A percentile compares a stretch with the other conserved stretches of the same genome.
Evolutionary conservation across 2,329 filamentous ascomycete genomes (phyloP).

Genomic region (Truncatella angustata): DNA sequence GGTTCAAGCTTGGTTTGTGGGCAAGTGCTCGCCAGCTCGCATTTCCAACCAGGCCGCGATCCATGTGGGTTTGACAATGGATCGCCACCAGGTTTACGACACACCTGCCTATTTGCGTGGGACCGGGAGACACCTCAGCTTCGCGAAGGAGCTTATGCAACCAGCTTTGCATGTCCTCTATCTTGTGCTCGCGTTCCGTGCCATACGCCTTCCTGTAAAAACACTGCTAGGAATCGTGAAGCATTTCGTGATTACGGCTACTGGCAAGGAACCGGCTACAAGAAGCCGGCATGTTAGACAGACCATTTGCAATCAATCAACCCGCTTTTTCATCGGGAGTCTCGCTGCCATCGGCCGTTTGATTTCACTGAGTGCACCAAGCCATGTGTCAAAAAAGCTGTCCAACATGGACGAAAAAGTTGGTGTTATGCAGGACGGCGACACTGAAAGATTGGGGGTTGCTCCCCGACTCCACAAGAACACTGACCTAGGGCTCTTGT

Average conservation of each 20-base stretch:
- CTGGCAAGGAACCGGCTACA: neutral
- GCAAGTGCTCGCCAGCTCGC: neutral
- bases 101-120: too few species aligned
- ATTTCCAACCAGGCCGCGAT: neutral
- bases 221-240: too few species aligned
- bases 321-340: neutral
- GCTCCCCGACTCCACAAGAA: neutral
- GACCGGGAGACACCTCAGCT: too few species aligned
- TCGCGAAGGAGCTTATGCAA: too few species aligned
- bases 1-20: too few species aligned
- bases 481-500: too few species aligned
- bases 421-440: too few species aligned
- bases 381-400: slow-evolving; percentile 8
- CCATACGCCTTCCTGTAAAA: too few species aligned
- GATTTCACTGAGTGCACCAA: slow-evolving; percentile 2
- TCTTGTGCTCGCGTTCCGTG: too few species aligned
- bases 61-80: neutral
- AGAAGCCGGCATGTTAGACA: too few species aligned
- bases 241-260: neutral
- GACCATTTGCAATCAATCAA: neutral
- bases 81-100: too few species aligned
- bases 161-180: too few species aligned
- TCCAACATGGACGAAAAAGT: neutral
- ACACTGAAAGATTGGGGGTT: neutral
- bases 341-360: slow-evolving; percentile 7